A percentile compares a stretch with the other conserved stretches of the same genome.
Evolutionary conservation across 108 stramenopile genomes (phyloP).

Genomic region (Schizochytrium sp.): DNA sequence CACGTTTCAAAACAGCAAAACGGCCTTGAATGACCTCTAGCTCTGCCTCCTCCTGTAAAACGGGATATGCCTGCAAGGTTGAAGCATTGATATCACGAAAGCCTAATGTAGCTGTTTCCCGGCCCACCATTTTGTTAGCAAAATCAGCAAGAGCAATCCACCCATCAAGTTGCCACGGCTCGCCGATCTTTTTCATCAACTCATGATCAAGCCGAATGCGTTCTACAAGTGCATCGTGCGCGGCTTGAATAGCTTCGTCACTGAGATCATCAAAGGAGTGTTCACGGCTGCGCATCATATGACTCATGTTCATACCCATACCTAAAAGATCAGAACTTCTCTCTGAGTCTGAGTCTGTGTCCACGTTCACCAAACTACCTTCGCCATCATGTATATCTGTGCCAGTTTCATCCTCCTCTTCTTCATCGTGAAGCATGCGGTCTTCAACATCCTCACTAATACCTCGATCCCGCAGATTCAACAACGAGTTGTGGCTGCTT

Average conservation of each 20-base stretch:
- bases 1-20: conserved; percentile 36
- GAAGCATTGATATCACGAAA: conserved; percentile 43
- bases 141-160: conserved; percentile 51
- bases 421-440: background rate
- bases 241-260: background rate
- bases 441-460: background rate
- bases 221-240: background rate
- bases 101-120: conserved; percentile 14
- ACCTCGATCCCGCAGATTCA: background rate
- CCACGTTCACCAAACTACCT: conserved; percentile 8
- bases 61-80: background rate
- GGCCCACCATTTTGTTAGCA: conserved; percentile 25
- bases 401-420: background rate
- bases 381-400: background rate
- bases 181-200: background rate
- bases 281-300: background rate
- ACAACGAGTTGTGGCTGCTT: background rate
- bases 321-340: background rate
- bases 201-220: background rate
- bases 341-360: background rate
- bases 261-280: background rate
- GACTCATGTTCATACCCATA: background rate
- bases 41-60: background rate
- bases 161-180: conserved; percentile 1
- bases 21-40: conserved; percentile 47